These are phyloP conservation scores for Dispira parvispora DNA, from an alignment of 192 early-diverging fungal genomes.

Conservation along the genomic window DNA sequence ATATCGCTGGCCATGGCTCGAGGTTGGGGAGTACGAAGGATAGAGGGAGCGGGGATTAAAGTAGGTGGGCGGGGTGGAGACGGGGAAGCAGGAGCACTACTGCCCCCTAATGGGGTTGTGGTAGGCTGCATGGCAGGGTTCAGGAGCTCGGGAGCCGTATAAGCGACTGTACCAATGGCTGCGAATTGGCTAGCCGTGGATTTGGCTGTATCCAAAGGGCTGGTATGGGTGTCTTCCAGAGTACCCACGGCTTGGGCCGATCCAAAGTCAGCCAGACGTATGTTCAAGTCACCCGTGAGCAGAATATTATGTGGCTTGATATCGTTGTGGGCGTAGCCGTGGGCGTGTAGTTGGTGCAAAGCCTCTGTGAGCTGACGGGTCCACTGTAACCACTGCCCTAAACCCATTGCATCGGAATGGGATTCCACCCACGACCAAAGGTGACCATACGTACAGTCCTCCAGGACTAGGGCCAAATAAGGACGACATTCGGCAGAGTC, in stretches of 20 bases:
- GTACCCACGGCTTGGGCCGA: conserved; percentile 12
- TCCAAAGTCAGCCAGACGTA: conserved; percentile 31
- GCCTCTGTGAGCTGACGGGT: conserved; percentile 33
- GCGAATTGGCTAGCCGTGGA: conserved; percentile 16
- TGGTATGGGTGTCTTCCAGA: background rate
- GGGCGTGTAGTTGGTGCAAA: conserved; percentile 28
- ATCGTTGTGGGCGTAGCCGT: conserved; percentile 36
- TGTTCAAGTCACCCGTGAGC: conserved; percentile 19
- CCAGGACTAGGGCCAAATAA: conserved; percentile 33
- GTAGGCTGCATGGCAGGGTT: conserved; percentile 12
- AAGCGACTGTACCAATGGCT: conserved; percentile 34
- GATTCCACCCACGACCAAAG: conserved; percentile 38
- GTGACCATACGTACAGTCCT: conserved; percentile 33
- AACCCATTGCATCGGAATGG: conserved; percentile 19
- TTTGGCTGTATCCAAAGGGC: conserved; percentile 8
- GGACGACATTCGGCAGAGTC: background rate
- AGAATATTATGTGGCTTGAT: conserved; percentile 45
- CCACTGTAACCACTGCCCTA: conserved; percentile 30
- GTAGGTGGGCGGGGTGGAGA: conserved; percentile 1
- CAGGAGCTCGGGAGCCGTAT: conserved; percentile 37
- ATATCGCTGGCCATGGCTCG: conserved; percentile 20
- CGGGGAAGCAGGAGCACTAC: conserved; percentile 2
- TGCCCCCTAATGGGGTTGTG: conserved; percentile 6
- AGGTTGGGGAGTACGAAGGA: background rate
- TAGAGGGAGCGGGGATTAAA: background rate